phyloP scores from a whole-genome alignment of 768 basidiomycete genomes.

The Mycena crocata region DNA sequence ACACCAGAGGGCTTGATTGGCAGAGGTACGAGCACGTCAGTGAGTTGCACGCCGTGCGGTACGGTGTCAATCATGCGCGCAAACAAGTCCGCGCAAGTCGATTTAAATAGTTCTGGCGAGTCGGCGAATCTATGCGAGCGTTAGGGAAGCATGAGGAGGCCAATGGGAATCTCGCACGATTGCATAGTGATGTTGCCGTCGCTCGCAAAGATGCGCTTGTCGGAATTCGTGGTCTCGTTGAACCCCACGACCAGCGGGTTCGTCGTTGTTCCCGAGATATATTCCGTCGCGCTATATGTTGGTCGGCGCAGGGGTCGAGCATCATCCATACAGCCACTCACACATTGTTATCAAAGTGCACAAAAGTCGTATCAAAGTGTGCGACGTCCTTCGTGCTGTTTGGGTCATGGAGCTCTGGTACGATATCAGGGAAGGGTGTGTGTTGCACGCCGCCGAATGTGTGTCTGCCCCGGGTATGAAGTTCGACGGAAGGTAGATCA shows the following conservation, averaged over 20 bases:
- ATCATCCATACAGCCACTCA: not conserved
- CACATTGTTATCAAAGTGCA: conserved; percentile 10
- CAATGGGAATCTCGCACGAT: conserved; percentile 32
- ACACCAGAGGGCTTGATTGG: not conserved
- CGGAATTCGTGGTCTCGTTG: conserved; percentile 50
- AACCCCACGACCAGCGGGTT: conserved; percentile 49
- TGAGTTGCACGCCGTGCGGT: conserved; percentile 9
- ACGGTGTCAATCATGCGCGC: conserved; percentile 16
- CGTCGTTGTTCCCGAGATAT: conserved; percentile 48
- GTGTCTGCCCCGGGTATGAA: not conserved
- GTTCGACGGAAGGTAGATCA: not conserved
- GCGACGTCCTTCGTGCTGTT: not conserved
- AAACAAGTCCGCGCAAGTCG: conserved; percentile 14
- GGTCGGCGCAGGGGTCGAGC: not conserved
- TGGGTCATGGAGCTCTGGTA: not conserved
- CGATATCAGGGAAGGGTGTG: not conserved
- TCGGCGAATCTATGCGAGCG: conserved; percentile 1
- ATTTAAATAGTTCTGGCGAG: not conserved
- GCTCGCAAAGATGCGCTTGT: conserved; percentile 49
- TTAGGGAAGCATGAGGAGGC: not conserved
- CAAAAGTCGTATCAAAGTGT: conserved; percentile 7
- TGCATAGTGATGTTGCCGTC: conserved; percentile 52
- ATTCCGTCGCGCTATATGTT: conserved; percentile 46
- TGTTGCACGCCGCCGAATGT: conserved; percentile 16
- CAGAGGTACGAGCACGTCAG: conserved; percentile 1